Evolutionary conservation across 495 filamentous ascomycete genomes (phyloP).

Genomic region (Peziza echinospora): DNA sequence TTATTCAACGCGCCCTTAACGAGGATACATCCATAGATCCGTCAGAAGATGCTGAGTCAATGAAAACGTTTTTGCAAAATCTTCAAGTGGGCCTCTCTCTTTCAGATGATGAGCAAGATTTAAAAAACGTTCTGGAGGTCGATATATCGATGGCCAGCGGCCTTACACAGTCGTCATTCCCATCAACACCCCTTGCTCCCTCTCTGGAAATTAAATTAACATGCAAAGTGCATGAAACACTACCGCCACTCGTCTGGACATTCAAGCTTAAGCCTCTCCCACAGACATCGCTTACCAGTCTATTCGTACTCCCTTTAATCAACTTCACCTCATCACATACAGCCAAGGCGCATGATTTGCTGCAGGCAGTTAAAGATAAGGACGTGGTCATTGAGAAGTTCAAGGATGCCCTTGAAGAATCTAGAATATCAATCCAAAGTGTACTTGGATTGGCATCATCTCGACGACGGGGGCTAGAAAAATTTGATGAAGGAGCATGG

Average conservation of each 20-base stretch:
- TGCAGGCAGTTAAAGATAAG: constrained; percentile 45
- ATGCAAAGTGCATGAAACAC: too few species aligned
- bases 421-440: constrained; percentile 41
- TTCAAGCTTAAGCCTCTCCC: constrained; percentile 35
- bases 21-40: constrained; percentile 67
- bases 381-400: constrained; percentile 56
- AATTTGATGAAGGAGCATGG: constrained; percentile 31
- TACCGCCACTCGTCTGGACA: constrained; percentile 50
- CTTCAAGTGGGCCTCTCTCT: constrained; percentile 37
- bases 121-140: too few species aligned
- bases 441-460: constrained; percentile 46
- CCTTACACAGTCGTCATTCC: too few species aligned
- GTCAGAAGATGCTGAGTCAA: constrained; percentile 48
- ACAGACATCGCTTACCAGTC: constrained; percentile 30
- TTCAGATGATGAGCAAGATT: constrained; percentile 19
- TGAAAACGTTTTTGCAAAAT: constrained; percentile 49
- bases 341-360: constrained; percentile 31
- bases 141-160: too few species aligned
- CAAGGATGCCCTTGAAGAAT: constrained; percentile 54
- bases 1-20: constrained; percentile 42
- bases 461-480: constrained; percentile 33
- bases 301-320: constrained; percentile 50
- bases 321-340: constrained; percentile 31
- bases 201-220: too few species aligned
- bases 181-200: too few species aligned